Conservation (phyloP, 2,329 filamentous ascomycete genomes). For the Furcasterigmium sp. region DNA sequence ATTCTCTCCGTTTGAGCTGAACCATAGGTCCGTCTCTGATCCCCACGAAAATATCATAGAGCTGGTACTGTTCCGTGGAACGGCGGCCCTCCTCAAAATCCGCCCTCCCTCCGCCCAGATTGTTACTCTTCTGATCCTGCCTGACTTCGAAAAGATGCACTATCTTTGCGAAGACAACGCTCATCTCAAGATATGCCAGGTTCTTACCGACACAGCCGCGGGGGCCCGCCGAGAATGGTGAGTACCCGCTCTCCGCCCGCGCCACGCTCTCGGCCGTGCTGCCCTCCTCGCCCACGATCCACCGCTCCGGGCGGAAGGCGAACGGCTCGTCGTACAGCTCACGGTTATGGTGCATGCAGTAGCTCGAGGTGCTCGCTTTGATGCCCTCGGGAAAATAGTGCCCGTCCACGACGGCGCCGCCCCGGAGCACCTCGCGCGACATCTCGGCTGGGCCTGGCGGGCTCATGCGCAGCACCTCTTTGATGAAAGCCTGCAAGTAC, state of each 20-base stretch:
- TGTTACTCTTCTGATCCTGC: constrained; percentile 12
- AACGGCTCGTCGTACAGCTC: constrained; percentile 24
- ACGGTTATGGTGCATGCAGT: constrained; percentile 24
- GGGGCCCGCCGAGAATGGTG: constrained; percentile 23
- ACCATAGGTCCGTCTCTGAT: background rate
- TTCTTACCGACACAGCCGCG: constrained; percentile 25
- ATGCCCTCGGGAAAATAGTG: constrained; percentile 22
- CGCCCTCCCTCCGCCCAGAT: background rate
- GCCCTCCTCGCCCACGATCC: constrained; percentile 15
- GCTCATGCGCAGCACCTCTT: constrained; percentile 36
- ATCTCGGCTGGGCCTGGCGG: constrained; percentile 20
- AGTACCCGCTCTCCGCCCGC: constrained; percentile 16
- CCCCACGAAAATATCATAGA: background rate
- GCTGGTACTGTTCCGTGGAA: background rate
- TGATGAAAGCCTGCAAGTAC: constrained; percentile 31
- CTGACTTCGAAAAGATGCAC: constrained; percentile 21
- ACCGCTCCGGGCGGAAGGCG: constrained; percentile 27
- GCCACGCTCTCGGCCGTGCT: constrained; percentile 9
- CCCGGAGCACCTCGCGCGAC: constrained; percentile 19
- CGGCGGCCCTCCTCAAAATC: background rate
- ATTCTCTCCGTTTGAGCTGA: background rate
- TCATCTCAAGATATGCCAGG: constrained; percentile 24
- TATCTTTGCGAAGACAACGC: constrained; percentile 18
- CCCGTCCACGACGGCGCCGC: constrained; percentile 24
- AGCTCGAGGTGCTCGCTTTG: constrained; percentile 32